Conservation (phyloP, 1,284 basidiomycete species). For the Agroathelia rolfsii region DNA sequence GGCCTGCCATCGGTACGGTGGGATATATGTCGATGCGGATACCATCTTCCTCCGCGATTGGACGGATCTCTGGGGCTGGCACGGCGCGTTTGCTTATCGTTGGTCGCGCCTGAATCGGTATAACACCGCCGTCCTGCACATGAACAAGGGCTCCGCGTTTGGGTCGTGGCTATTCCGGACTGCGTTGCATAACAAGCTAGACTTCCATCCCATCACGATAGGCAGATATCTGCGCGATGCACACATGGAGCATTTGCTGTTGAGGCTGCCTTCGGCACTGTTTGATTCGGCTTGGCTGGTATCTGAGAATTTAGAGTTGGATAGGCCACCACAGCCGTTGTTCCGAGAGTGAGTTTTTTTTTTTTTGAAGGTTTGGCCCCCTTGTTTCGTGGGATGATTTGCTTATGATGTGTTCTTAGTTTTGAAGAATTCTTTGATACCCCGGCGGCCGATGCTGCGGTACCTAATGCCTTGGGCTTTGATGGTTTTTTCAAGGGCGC, state of each 20-base stretch:
- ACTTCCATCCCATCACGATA: constrained; percentile 78
- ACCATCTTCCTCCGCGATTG: constrained; percentile 73
- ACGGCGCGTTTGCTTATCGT: constrained; percentile 71
- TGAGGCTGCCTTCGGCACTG: constrained; percentile 65
- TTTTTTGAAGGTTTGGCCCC: constrained; percentile 1
- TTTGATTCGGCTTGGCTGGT: constrained; percentile 78
- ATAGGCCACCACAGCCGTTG: constrained; percentile 71
- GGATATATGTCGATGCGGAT: constrained; percentile 74
- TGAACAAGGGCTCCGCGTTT: constrained; percentile 64
- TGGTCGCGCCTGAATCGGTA: constrained; percentile 69
- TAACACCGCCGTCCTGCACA: constrained; percentile 69
- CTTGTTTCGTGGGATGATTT: too few relatives aligned
- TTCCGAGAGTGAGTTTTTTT: constrained; percentile 49
- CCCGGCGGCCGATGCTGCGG: constrained; percentile 49
- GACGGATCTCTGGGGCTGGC: constrained; percentile 79
- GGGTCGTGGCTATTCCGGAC: constrained; percentile 71
- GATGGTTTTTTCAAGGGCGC: constrained; percentile 76
- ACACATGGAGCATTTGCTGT: constrained; percentile 50
- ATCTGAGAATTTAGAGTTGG: constrained; percentile 67
- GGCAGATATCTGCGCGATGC: constrained; percentile 65
- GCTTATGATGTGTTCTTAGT: constrained; percentile 21
- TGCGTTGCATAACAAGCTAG: constrained; percentile 64
- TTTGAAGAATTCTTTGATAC: constrained; percentile 69
- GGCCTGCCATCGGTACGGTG: constrained; percentile 69
- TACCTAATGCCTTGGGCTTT: constrained; percentile 62